phyloP scores from a whole-genome alignment of 768 basidiomycete genomes.

The Sporobolomyces roseus region DNA sequence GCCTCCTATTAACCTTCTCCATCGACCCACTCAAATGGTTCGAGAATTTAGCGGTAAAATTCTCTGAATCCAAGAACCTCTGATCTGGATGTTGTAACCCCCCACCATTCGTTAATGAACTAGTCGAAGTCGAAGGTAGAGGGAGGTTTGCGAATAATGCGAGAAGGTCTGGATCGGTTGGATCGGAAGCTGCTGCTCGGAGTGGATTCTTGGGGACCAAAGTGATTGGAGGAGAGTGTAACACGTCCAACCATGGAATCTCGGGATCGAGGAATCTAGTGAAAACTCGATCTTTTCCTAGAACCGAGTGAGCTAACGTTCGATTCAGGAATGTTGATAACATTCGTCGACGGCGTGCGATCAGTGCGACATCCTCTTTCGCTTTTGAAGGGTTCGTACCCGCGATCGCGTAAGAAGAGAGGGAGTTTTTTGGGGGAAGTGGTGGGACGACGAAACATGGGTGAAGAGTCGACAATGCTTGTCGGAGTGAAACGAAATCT shows the following conservation, averaged over 20 bases:
- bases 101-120: too few species aligned
- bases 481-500: slow-evolving; percentile 89
- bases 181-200: slow-evolving; percentile 90
- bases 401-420: slow-evolving; percentile 95
- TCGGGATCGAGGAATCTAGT: slow-evolving; percentile 93
- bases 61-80: slow-evolving; percentile 90
- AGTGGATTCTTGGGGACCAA: slow-evolving; percentile 90
- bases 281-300: slow-evolving; percentile 93
- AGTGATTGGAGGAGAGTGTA: slow-evolving; percentile 87
- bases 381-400: slow-evolving; percentile 68
- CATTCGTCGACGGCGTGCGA: slow-evolving; percentile 87
- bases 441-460: slow-evolving; percentile 96
- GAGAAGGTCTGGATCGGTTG: slow-evolving; percentile 69
- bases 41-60: slow-evolving; percentile 92
- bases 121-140: slow-evolving; percentile 63
- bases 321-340: slow-evolving; percentile 92
- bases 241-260: slow-evolving; percentile 91
- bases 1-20: slow-evolving; percentile 91
- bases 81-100: slow-evolving; percentile 93
- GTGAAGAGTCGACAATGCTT: slow-evolving; percentile 77
- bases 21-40: slow-evolving; percentile 84
- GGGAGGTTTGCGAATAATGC: slow-evolving; percentile 72
- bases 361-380: slow-evolving; percentile 89
- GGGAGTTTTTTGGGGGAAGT: slow-evolving; percentile 91
- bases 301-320: slow-evolving; percentile 80